phyloP scores from a whole-genome alignment of 2,329 filamentous ascomycete species.

The Colletotrichum sp. region DNA sequence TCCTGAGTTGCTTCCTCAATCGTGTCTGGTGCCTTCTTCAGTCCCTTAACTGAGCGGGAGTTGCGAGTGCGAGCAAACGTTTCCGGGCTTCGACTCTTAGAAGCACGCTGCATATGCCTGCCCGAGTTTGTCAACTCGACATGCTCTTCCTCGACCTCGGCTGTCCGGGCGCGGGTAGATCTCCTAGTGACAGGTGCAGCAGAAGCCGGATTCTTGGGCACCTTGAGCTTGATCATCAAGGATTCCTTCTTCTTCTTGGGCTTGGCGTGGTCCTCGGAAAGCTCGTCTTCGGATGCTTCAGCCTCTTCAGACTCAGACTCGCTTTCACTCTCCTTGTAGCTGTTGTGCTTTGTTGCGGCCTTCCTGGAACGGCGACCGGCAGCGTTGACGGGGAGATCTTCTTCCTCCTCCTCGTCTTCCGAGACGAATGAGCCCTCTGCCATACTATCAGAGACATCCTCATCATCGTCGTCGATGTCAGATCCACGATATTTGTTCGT shows the following conservation, averaged over 20 bases:
- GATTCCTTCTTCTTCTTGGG: conserved; percentile 32
- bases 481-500: conserved; percentile 59
- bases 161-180: conserved; percentile 58
- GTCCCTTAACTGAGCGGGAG: conserved; percentile 55
- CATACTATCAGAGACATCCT: conserved; percentile 59
- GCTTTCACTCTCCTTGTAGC: conserved; percentile 52
- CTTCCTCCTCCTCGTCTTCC: conserved; percentile 40
- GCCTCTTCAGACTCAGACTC: conserved; percentile 41
- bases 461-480: conserved; percentile 67
- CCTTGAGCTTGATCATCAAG: conserved; percentile 50
- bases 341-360: conserved; percentile 48
- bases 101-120: conserved; percentile 57
- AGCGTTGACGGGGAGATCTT: conserved; percentile 47
- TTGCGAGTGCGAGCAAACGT: conserved; percentile 47
- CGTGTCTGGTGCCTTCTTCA: conserved; percentile 53
- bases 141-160: conserved; percentile 59
- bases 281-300: conserved; percentile 29
- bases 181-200: conserved; percentile 42
- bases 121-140: conserved; percentile 66
- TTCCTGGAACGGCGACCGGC: conserved; percentile 56
- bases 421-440: conserved; percentile 55
- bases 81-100: conserved; percentile 63
- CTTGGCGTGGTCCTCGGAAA: conserved; percentile 23
- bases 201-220: conserved; percentile 31
- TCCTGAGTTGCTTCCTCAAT: conserved; percentile 62